Percentiles rank a stretch among this genome's conserved stretches.
Conservation (phyloP, 768 basidiomycete genomes). For the Hygrocybe coccinea region DNA sequence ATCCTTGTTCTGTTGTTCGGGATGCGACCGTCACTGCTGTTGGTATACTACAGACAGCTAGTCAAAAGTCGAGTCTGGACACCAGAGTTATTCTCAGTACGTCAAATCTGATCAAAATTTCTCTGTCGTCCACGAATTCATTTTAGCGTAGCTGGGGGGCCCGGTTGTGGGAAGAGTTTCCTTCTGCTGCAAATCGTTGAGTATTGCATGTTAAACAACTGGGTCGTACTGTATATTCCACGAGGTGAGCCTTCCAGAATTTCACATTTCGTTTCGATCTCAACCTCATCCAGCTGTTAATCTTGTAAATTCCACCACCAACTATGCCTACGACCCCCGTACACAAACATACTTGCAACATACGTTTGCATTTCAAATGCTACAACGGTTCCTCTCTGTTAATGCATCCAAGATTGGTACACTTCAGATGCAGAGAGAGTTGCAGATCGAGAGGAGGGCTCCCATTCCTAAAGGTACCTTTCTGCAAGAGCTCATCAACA, state of each 20-base stretch:
- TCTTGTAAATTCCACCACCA: slow-evolving; percentile 70
- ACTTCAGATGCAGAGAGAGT: slow-evolving; percentile 38
- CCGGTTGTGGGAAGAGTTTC: slow-evolving; percentile 80
- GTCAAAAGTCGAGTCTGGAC: slow-evolving; percentile 43
- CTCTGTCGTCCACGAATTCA: slow-evolving; percentile 7
- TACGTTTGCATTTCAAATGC: slow-evolving; percentile 53
- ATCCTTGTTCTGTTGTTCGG: slow-evolving; percentile 69
- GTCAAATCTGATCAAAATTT: slow-evolving; percentile 27
- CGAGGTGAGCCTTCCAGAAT: slow-evolving; percentile 44
- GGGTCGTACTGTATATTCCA: slow-evolving; percentile 85
- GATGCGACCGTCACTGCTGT: slow-evolving; percentile 55
- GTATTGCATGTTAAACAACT: slow-evolving; percentile 57
- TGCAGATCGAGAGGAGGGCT: slow-evolving; percentile 45
- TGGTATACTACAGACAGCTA: slow-evolving; percentile 49
- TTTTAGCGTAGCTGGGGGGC: slow-evolving; percentile 52
- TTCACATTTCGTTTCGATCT: neutral
- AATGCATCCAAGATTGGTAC: slow-evolving; percentile 45
- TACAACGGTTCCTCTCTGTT: slow-evolving; percentile 56
- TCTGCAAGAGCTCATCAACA: slow-evolving; percentile 51
- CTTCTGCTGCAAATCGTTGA: slow-evolving; percentile 72
- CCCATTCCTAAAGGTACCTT: slow-evolving; percentile 44
- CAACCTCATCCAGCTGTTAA: slow-evolving; percentile 26
- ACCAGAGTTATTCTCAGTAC: slow-evolving; percentile 62
- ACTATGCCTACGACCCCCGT: slow-evolving; percentile 68
- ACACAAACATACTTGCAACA: slow-evolving; percentile 78